Evolutionary conservation across 192 early-diverging fungal species (phyloP), one percentile per base, ranked within the genome.

Genomic region (Coemansia sp.): DNA sequence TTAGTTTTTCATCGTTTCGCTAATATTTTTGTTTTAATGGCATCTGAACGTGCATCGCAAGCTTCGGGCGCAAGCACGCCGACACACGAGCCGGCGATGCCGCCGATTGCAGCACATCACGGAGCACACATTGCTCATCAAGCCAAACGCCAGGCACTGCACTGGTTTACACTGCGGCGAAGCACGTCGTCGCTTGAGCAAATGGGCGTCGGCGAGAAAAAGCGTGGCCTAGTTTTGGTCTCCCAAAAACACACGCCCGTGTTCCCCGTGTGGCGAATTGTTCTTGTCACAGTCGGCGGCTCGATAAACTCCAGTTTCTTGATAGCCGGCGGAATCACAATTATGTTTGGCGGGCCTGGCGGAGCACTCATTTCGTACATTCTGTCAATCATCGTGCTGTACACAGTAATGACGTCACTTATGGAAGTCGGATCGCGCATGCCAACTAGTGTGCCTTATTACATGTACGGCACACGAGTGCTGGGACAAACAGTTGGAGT

Each of bases 391-490:
- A 14, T 46, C 0, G 52, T 59, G 18, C 11, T 70, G 40, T 70
- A 70, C 14, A n/a, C 26, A n/a, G 68, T 60, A 1, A 70, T 64
- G 21, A 70, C 62, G 4, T 64, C 68, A 34, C 51, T 70, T 15
- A 64, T 64, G 68, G 68, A 70, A 23, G 40, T 70, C 36, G 61
- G 37, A 2, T 63, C 61, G 25, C 11, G 54, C 21, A 59, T 70
- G 56, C 68, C 68, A 2, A 44, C 44, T 3, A 37, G 44, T 24
- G 23, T 70, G 9, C 68, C 68, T 10, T 58, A 58, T 26, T 70
- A 70, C 25, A 53, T 70, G 68, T 61, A 38, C 48, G 61, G 62
- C 42, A 50, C 50, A 10, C 61, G 63, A 14, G 23, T 64, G 15
- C 50, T 64, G 18, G 68, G 68, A 0, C 53, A 37, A 36, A 28